These are phyloP conservation scores for Cenchrus purpureus DNA, from an alignment of 176 grass and related monocot species.

Conservation along the genomic window DNA sequence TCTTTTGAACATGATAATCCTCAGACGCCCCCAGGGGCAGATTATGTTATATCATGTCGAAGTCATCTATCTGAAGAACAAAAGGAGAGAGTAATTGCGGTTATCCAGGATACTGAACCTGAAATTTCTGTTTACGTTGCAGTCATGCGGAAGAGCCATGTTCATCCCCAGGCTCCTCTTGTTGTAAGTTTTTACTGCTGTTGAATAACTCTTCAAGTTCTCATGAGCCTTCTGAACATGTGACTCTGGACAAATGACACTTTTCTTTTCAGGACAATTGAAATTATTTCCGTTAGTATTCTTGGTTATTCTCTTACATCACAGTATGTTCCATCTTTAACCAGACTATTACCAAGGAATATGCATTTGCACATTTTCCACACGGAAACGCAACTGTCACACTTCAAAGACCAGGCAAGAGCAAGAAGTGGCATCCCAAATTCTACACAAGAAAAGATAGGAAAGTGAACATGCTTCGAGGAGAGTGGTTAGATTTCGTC, in stretches of 20 bases:
- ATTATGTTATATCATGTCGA: slow-evolving; percentile 12
- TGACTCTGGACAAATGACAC: neutral
- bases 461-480: neutral
- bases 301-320: neutral
- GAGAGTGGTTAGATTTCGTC: slow-evolving; percentile 51
- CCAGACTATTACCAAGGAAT: slow-evolving; percentile 38
- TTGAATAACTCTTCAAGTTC: neutral
- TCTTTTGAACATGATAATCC: neutral
- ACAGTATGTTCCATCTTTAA: slow-evolving; percentile 15
- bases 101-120: slow-evolving; percentile 30
- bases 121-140: slow-evolving; percentile 23
- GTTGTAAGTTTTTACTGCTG: slow-evolving; percentile 12
- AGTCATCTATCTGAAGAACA: slow-evolving; percentile 27
- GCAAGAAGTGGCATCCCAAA: slow-evolving; percentile 37
- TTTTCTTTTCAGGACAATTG: neutral
- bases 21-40: neutral
- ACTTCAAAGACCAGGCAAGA: slow-evolving; percentile 3
- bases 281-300: neutral
- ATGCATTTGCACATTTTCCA: slow-evolving; percentile 31
- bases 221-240: neutral
- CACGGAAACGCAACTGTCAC: slow-evolving; percentile 6
- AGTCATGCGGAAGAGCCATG: slow-evolving; percentile 26
- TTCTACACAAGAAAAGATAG: slow-evolving; percentile 24
- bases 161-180: neutral
- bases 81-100: slow-evolving; percentile 8